Conservation (phyloP, 257 asterid species). For the Rhazya stricta region DNA sequence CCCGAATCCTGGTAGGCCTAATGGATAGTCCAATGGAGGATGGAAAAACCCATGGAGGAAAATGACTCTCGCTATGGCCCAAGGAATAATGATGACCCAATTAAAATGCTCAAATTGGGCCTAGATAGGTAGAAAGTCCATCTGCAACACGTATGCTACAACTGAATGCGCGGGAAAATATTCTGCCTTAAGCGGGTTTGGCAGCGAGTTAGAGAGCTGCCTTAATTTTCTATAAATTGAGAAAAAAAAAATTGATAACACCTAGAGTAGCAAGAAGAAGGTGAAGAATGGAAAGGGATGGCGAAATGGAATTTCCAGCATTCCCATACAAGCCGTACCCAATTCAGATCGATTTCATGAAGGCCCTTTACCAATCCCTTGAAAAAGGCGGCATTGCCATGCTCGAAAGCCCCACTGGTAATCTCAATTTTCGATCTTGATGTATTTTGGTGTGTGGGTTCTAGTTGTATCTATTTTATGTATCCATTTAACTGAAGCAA, state of each 20-base stretch:
- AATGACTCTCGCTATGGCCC: too few species aligned
- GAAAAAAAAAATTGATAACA: neutral
- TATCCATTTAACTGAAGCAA: neutral
- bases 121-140: too few species aligned
- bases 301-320: constrained; percentile 46
- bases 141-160: too few species aligned
- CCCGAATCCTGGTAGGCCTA: neutral
- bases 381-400: constrained; percentile 84
- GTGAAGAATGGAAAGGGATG: constrained; percentile 18
- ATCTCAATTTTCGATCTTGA: neutral
- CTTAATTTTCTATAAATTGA: neutral
- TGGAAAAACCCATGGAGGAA: too few species aligned
- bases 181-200: neutral
- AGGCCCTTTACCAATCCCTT: constrained; percentile 69
- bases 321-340: constrained; percentile 82
- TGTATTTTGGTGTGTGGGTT: neutral
- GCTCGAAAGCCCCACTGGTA: constrained; percentile 99
- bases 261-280: neutral
- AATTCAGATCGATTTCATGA: constrained; percentile 94
- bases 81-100: too few species aligned
- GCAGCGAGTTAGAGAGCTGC: neutral
- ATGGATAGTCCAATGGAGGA: too few species aligned
- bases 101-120: too few species aligned
- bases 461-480: neutral
- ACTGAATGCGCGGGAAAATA: constrained; percentile 6